Conservation (phyloP, 106 monocot genomes). For the Triglochin maritima region DNA sequence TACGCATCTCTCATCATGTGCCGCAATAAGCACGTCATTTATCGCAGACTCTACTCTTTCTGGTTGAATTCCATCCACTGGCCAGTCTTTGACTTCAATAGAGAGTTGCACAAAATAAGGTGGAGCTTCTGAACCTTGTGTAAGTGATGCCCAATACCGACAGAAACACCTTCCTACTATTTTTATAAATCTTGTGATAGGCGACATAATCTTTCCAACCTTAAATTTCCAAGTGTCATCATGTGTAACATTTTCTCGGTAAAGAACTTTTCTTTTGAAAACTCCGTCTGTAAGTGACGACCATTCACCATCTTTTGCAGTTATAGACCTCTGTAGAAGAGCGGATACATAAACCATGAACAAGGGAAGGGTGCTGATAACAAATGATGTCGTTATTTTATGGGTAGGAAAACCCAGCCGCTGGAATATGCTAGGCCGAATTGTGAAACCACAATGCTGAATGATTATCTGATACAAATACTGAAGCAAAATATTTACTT, state of each 20-base stretch:
- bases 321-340: slow-evolving; percentile 83
- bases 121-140: slow-evolving; percentile 83
- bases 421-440: slow-evolving; percentile 32
- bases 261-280: slow-evolving; percentile 20
- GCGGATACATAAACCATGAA: slow-evolving; percentile 85
- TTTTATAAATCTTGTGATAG: slow-evolving; percentile 31
- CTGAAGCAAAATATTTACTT: slow-evolving; percentile 76
- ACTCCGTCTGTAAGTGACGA: slow-evolving; percentile 52
- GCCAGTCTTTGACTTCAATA: slow-evolving; percentile 78
- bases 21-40: slow-evolving; percentile 49
- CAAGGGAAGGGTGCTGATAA: slow-evolving; percentile 65
- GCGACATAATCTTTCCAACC: slow-evolving; percentile 27
- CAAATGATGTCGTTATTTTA: slow-evolving; percentile 79
- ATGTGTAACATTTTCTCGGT: slow-evolving; percentile 17
- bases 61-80: slow-evolving; percentile 94
- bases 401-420: slow-evolving; percentile 68
- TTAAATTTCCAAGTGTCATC: slow-evolving; percentile 22
- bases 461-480: slow-evolving; percentile 94
- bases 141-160: slow-evolving; percentile 82
- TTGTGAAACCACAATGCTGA: slow-evolving; percentile 74
- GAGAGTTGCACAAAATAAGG: slow-evolving; percentile 94
- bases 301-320: slow-evolving; percentile 96
- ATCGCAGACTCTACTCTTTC: slow-evolving; percentile 75
- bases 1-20: slow-evolving; percentile 58
- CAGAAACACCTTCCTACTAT: slow-evolving; percentile 45